Base-by-base conservation (phyloP, 148 eudicot species). In the Dianthus caryophyllus region DNA sequence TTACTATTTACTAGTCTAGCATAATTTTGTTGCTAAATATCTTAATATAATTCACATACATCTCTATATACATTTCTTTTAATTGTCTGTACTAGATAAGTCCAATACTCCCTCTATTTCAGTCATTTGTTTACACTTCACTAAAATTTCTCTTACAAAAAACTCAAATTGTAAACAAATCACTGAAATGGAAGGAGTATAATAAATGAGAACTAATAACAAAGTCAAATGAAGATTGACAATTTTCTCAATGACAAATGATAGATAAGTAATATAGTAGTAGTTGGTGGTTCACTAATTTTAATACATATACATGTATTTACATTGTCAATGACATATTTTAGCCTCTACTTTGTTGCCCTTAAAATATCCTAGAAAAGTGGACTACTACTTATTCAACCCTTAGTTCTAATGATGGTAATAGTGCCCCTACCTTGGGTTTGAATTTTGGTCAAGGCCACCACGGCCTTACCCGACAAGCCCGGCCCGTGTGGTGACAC, bases 391-490 rank as follows among this genome's bases (percentile, higher is more conserved):
- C 38, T 33, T 11, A 14, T 6, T 75, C 20, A 87, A 41, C 84
- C 88, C 61, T 72, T 81, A 30, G 96, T 88, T 67, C 96, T 81
- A 51, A 88, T 83, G 68, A 88, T 86, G 15, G 91, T 88, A 69
- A 88, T 84, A 3, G 91, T 86, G 38, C 96, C 96, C 64, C 86
- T 86, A n/a, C 87, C 94, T 61, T 80, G 94, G 6, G 97, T 90
- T 22, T 87, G 97, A 31, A 90, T 81, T 66, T 75, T 81, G 4
- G 90, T 85, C 24, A 90, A 73, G 39, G 90, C 94, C 51, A 87
- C 90, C 65, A 90, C 91, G 0, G 85, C 79, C 75, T 87, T 87
- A 27, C 97, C 97, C 12, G 94, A 87, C 41, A 90, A 70, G 0
- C 97, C 94, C 2, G 89, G 82, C 9, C 92, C 89, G 6, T 81